These are phyloP conservation scores for Monilinia fructigena DNA, from an alignment of 2,329 filamentous ascomycete species.

Conservation along the genomic window DNA sequence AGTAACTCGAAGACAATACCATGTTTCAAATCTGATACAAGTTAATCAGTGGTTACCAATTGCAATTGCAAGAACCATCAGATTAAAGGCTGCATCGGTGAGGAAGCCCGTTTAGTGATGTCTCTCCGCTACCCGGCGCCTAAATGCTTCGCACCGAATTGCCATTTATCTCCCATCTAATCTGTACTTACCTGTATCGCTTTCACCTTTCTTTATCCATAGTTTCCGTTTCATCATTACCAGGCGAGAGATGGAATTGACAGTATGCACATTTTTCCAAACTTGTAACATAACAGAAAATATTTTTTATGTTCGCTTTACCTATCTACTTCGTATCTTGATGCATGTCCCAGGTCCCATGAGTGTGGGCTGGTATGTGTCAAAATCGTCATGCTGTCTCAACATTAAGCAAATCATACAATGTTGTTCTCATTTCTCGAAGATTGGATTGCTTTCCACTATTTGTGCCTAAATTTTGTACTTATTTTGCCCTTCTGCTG, in stretches of 20 bases:
- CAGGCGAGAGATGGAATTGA: not conserved
- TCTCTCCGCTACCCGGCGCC: too few species aligned
- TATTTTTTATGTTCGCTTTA: not conserved
- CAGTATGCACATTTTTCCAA: not conserved
- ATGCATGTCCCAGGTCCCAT: too few species aligned
- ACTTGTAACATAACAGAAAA: not conserved
- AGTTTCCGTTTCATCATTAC: conserved; percentile 3
- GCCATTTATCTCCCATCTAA: not conserved
- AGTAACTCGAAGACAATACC: too few species aligned
- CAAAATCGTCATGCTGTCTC: not conserved
- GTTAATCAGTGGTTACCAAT: too few species aligned
- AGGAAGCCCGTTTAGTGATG: not conserved
- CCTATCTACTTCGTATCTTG: not conserved
- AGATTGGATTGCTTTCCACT: too few species aligned
- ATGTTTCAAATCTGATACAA: too few species aligned
- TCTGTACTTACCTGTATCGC: not conserved
- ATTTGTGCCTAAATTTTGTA: not conserved
- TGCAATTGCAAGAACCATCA: too few species aligned
- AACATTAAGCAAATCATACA: not conserved
- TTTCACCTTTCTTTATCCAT: not conserved
- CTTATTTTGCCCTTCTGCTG: too few species aligned
- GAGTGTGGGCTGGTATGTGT: not conserved
- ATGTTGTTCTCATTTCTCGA: not conserved
- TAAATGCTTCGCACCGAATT: not conserved
- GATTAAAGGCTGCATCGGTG: not conserved